These are phyloP conservation scores for Luzula sylvatica DNA, from an alignment of 176 grass and related monocot species.

Conservation along the genomic window DNA sequence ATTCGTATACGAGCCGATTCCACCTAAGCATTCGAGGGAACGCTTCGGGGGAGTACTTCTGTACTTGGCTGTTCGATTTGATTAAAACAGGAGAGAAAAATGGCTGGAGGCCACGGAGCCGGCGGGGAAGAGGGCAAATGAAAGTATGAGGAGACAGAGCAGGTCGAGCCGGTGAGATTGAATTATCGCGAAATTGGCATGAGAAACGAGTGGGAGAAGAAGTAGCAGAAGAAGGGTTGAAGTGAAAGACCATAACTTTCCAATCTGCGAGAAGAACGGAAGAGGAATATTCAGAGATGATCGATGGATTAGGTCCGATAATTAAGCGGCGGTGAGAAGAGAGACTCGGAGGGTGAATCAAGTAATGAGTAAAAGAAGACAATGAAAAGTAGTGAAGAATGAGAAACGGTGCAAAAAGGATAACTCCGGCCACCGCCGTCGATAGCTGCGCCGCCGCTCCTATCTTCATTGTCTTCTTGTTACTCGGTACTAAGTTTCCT, in stretches of 20 bases:
- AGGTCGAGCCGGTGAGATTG: conserved; percentile 25
- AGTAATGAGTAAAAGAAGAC: neutral
- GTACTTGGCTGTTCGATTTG: neutral
- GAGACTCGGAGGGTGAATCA: neutral
- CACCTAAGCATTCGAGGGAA: conserved; percentile 33
- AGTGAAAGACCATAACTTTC: conserved; percentile 48
- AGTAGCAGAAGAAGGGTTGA: neutral
- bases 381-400: neutral
- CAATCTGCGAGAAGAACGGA: conserved; percentile 52
- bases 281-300: neutral
- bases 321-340: neutral
- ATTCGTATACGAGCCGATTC: conserved; percentile 45
- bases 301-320: neutral
- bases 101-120: conserved; percentile 16
- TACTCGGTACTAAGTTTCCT: too few relatives aligned
- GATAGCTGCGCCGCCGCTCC: neutral
- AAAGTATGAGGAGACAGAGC: conserved; percentile 20
- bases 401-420: neutral
- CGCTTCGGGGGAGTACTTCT: neutral
- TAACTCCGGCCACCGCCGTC: neutral
- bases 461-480: too few relatives aligned
- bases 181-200: conserved; percentile 31
- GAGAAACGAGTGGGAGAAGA: neutral
- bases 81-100: conserved; percentile 36
- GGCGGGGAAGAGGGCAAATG: conserved; percentile 33